Evolutionary conservation across 129 eudicot genomes (phyloP).

Genomic region (Centaurea solstitialis): DNA sequence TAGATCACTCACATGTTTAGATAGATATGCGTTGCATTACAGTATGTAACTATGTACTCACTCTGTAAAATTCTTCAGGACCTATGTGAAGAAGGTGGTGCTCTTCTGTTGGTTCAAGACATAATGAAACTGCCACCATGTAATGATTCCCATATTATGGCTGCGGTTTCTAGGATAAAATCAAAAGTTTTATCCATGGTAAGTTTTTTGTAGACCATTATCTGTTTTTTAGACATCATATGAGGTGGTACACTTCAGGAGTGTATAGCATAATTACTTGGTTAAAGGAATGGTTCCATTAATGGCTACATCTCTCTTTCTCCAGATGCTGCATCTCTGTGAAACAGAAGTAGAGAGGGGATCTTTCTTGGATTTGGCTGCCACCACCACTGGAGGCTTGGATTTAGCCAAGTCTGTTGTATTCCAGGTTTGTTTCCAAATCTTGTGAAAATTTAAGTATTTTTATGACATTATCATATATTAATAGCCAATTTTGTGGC

Average conservation of each 20-base stretch:
- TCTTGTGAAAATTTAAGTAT: neutral
- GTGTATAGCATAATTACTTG: neutral
- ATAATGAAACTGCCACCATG: conserved; percentile 40
- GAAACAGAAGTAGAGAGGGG: conserved; percentile 21
- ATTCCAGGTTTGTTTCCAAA: too few species aligned
- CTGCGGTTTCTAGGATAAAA: conserved; percentile 59
- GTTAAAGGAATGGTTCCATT: neutral
- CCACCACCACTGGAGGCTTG: too few species aligned
- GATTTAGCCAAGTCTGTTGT: too few species aligned
- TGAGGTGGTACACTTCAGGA: neutral
- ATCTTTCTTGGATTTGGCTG: conserved; percentile 67
- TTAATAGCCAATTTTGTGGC: neutral
- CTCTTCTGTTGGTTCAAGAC: conserved; percentile 55
- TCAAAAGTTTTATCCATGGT: conserved; percentile 71
- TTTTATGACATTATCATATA: neutral
- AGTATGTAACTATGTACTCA: too few species aligned
- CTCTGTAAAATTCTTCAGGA: conserved; percentile 39
- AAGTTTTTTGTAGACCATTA: conserved; percentile 33
- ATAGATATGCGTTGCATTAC: too few species aligned
- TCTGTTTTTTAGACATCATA: neutral
- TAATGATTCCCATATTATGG: conserved; percentile 30
- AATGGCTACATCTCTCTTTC: conserved; percentile 14
- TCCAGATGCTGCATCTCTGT: conserved; percentile 81
- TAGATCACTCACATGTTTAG: too few species aligned
- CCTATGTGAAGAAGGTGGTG: conserved; percentile 64